These are phyloP conservation scores for Claviceps africana DNA, from an alignment of 2,329 filamentous ascomycete genomes.

Conservation along the genomic window DNA sequence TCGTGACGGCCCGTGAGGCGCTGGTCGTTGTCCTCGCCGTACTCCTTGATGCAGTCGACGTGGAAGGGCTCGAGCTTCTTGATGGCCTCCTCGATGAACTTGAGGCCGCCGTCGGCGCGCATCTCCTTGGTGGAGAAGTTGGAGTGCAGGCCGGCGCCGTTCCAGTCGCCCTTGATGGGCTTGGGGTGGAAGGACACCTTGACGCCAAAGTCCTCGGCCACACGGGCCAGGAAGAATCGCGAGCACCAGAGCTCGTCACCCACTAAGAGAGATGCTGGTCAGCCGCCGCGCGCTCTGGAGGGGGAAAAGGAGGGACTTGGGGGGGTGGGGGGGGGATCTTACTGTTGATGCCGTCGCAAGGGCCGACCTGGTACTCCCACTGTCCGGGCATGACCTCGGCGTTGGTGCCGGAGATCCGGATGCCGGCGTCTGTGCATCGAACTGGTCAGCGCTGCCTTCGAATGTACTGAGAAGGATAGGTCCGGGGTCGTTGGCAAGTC, in stretches of 20 bases:
- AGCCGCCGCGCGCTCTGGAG: not conserved
- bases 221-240: conserved; percentile 72
- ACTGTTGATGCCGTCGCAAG: conserved; percentile 75
- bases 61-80: conserved; percentile 71
- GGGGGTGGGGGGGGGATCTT: conserved; percentile 17
- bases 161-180: conserved; percentile 86
- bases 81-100: conserved; percentile 76
- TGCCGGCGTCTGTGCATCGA: conserved; percentile 43
- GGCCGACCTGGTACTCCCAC: conserved; percentile 97
- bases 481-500: too few species aligned
- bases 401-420: conserved; percentile 96
- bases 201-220: conserved; percentile 91
- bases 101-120: conserved; percentile 86
- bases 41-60: conserved; percentile 78
- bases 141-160: conserved; percentile 84
- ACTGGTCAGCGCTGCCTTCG: not conserved
- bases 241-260: conserved; percentile 90
- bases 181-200: conserved; percentile 94
- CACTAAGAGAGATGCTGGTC: conserved; percentile 36
- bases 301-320: too few species aligned
- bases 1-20: conserved; percentile 90
- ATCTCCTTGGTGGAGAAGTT: conserved; percentile 89
- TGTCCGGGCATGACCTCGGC: conserved; percentile 84
- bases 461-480: too few species aligned
- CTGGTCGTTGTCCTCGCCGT: conserved; percentile 89